phyloP scores from a whole-genome alignment of 2,329 filamentous ascomycete species.

The Penicillium sp. region DNA sequence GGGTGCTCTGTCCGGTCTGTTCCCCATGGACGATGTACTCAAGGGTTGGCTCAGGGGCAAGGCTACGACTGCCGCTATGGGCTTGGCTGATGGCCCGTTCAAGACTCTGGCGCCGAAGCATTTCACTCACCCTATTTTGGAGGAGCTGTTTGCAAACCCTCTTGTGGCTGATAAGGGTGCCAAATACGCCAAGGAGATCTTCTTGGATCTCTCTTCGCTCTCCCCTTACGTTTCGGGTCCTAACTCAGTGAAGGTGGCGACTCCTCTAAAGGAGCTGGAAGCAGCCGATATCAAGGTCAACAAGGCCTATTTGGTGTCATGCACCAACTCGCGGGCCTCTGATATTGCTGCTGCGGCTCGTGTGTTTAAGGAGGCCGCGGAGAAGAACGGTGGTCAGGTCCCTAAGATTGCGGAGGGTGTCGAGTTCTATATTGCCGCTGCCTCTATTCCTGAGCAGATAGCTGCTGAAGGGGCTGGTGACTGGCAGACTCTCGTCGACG shows the following conservation, averaged over 20 bases:
- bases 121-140: slow-evolving; percentile 70
- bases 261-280: slow-evolving; percentile 70
- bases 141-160: slow-evolving; percentile 66
- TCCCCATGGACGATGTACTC: slow-evolving; percentile 74
- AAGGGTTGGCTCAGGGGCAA: slow-evolving; percentile 72
- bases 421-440: slow-evolving; percentile 85
- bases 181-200: slow-evolving; percentile 77
- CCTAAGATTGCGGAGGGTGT: slow-evolving; percentile 73
- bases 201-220: slow-evolving; percentile 76
- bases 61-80: slow-evolving; percentile 68
- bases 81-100: slow-evolving; percentile 48
- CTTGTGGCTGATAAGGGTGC: slow-evolving; percentile 72
- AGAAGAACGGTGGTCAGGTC: slow-evolving; percentile 56
- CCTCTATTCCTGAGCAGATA: slow-evolving; percentile 72
- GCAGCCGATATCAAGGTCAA: slow-evolving; percentile 71
- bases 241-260: slow-evolving; percentile 86
- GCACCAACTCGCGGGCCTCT: slow-evolving; percentile 79
- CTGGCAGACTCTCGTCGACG: slow-evolving; percentile 78
- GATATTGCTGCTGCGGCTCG: slow-evolving; percentile 78
- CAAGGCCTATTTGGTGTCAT: slow-evolving; percentile 84
- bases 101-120: slow-evolving; percentile 52
- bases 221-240: slow-evolving; percentile 83
- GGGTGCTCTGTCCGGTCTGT: slow-evolving; percentile 70
- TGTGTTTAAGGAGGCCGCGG: slow-evolving; percentile 76
- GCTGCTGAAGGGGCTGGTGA: slow-evolving; percentile 75